These are phyloP conservation scores for Microbotryum violaceum DNA, from an alignment of 1,284 basidiomycete genomes.

Conservation along the genomic window DNA sequence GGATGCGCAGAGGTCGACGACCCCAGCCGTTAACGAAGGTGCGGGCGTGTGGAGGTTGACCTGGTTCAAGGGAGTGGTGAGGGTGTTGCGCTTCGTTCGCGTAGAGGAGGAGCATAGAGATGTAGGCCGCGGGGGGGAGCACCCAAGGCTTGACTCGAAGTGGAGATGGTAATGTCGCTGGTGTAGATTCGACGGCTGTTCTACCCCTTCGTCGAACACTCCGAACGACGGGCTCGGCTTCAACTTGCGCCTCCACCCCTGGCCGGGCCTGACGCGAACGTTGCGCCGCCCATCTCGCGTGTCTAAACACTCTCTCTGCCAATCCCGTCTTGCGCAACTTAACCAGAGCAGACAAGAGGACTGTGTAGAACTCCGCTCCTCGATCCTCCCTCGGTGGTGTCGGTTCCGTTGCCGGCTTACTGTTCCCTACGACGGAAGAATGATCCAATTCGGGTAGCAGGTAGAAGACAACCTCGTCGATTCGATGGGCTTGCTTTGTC, in stretches of 20 bases:
- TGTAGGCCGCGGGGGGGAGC: conserved; percentile 60
- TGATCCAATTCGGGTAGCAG: conserved; percentile 27
- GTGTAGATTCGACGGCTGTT: neutral
- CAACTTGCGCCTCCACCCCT: conserved; percentile 53
- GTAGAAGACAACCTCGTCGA: conserved; percentile 19
- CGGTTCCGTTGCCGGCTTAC: neutral
- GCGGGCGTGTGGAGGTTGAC: conserved; percentile 2
- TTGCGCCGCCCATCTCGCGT: conserved; percentile 27
- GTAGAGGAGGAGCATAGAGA: conserved; percentile 60
- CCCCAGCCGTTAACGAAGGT: conserved; percentile 23
- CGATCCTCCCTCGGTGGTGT: neutral
- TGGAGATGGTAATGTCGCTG: neutral
- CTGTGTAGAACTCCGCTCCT: conserved; percentile 43
- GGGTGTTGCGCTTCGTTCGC: conserved; percentile 37
- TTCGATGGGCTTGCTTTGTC: neutral
- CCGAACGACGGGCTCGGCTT: conserved; percentile 32
- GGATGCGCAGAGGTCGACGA: conserved; percentile 19
- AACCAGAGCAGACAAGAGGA: conserved; percentile 54
- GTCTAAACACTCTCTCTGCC: conserved; percentile 51
- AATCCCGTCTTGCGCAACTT: conserved; percentile 53
- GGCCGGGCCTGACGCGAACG: conserved; percentile 52
- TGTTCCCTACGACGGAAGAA: neutral
- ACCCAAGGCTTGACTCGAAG: conserved; percentile 49
- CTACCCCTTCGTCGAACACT: conserved; percentile 6
- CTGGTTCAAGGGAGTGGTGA: neutral